These are phyloP conservation scores for Fistulinella staudtii DNA, from an alignment of 1,284 basidiomycete genomes.

Conservation along the genomic window DNA sequence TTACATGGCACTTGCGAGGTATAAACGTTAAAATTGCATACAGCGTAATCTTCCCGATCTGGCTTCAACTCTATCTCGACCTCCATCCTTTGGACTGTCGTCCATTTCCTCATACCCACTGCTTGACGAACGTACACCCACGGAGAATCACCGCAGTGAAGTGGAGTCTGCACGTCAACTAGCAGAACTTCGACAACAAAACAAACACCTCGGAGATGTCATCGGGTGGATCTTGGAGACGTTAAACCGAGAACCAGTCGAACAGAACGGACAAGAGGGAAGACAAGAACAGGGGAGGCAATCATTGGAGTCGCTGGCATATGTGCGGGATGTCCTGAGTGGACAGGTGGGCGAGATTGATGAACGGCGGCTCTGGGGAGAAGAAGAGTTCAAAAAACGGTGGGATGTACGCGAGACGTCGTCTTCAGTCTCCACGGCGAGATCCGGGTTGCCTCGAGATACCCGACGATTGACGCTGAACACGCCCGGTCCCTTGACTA, in stretches of 20 bases:
- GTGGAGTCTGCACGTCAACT: slow-evolving; percentile 66
- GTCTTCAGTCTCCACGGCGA: slow-evolving; percentile 2
- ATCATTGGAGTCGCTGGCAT: slow-evolving; percentile 67
- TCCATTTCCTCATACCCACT: slow-evolving; percentile 55
- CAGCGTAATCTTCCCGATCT: slow-evolving; percentile 84
- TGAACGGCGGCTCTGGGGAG: slow-evolving; percentile 58
- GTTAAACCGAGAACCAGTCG: slow-evolving; percentile 46
- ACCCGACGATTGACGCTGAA: slow-evolving; percentile 14
- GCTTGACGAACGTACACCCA: slow-evolving; percentile 51
- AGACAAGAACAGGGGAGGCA: slow-evolving; percentile 50
- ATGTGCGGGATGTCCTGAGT: slow-evolving; percentile 69
- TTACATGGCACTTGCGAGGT: background rate
- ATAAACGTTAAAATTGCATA: slow-evolving; percentile 5
- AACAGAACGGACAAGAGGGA: slow-evolving; percentile 36
- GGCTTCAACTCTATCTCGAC: slow-evolving; percentile 58
- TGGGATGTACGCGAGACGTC: slow-evolving; percentile 23
- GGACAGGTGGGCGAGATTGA: slow-evolving; percentile 53
- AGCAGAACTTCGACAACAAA: slow-evolving; percentile 45
- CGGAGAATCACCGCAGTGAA: slow-evolving; percentile 58
- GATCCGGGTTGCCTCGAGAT: slow-evolving; percentile 14
- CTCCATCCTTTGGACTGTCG: slow-evolving; percentile 42
- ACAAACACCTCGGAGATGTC: slow-evolving; percentile 62
- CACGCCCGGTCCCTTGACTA: slow-evolving; percentile 11
- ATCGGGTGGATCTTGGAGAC: slow-evolving; percentile 68
- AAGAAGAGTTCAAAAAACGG: slow-evolving; percentile 41